phyloP scores from a whole-genome alignment of 176 grass and related monocot species.

The Triticum urartu region DNA sequence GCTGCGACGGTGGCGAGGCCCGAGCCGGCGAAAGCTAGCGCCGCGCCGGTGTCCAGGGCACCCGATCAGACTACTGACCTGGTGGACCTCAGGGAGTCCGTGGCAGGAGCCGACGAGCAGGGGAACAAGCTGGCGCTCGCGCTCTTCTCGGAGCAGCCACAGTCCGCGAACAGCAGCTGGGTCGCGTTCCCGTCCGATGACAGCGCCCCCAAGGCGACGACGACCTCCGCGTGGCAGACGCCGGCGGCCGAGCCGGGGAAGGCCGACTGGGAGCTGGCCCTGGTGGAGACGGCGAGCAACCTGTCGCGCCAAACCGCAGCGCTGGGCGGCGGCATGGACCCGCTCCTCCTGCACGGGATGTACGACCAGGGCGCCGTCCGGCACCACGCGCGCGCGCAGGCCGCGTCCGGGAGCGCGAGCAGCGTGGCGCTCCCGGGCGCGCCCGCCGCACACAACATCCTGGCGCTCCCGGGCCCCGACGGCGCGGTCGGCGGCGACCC shows the following conservation, averaged over 20 bases:
- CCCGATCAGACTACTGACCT: constrained; percentile 24
- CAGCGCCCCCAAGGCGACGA: not conserved
- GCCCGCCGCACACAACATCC: constrained; percentile 10
- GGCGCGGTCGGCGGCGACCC: constrained; percentile 60
- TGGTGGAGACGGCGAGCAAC: constrained; percentile 75
- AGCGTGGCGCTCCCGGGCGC: constrained; percentile 48
- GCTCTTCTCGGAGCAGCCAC: constrained; percentile 56
- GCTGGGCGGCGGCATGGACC: constrained; percentile 65
- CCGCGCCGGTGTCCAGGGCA: not conserved
- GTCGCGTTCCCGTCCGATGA: constrained; percentile 64
- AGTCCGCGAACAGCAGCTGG: constrained; percentile 31
- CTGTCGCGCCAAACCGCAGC: constrained; percentile 51
- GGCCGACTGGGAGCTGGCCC: constrained; percentile 72
- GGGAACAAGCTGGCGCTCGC: constrained; percentile 71
- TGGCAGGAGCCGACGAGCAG: constrained; percentile 38
- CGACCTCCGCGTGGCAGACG: constrained; percentile 71
- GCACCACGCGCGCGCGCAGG: constrained; percentile 49
- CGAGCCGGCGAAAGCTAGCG: not conserved
- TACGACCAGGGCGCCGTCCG: constrained; percentile 65
- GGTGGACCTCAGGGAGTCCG: constrained; percentile 62
- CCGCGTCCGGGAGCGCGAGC: constrained; percentile 58
- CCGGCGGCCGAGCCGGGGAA: constrained; percentile 61
- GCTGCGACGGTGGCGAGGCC: not conserved
- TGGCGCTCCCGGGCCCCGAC: constrained; percentile 63
- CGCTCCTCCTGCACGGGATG: constrained; percentile 72